phyloP scores from a whole-genome alignment of 2,329 filamentous ascomycete genomes.

The Penicillium fuscoglaucum region DNA sequence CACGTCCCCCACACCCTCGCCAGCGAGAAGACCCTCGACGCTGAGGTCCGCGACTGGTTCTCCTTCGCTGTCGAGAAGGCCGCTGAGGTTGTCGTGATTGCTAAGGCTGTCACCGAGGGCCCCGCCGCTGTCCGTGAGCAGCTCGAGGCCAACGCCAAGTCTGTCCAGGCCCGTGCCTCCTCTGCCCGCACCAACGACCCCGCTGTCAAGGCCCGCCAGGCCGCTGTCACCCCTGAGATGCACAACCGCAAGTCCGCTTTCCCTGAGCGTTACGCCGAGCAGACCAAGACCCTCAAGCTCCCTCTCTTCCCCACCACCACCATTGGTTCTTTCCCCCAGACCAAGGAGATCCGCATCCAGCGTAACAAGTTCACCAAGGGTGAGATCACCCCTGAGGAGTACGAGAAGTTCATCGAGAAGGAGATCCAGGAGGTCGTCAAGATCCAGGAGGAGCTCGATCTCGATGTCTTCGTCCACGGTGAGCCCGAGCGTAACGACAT shows the following conservation, averaged over 20 bases:
- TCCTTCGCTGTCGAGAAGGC: constrained; percentile 96
- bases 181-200: constrained; percentile 97
- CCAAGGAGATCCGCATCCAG: constrained; percentile 94
- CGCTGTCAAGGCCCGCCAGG: constrained; percentile 93
- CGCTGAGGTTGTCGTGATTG: constrained; percentile 83
- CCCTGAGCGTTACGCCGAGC: constrained; percentile 77
- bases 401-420: constrained; percentile 99
- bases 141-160: constrained; percentile 96
- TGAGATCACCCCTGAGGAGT: constrained; percentile 87
- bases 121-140: constrained; percentile 80
- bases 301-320: constrained; percentile 98
- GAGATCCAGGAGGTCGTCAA: constrained; percentile 94
- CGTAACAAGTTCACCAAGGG: constrained; percentile 99
- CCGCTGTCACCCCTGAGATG: constrained; percentile 76
- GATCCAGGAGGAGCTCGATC: constrained; percentile 96
- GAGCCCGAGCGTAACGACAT: constrained; percentile 99
- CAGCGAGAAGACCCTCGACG: constrained; percentile 96
- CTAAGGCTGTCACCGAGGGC: constrained; percentile 94
- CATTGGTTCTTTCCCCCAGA: constrained; percentile 99
- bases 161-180: constrained; percentile 82
- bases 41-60: constrained; percentile 97
- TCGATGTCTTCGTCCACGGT: constrained; percentile 97
- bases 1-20: constrained; percentile 97
- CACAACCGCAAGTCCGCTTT: constrained; percentile 94
- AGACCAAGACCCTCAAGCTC: constrained; percentile 89